Percentiles rank a stretch among this genome's conserved stretches.
These are phyloP conservation scores for Styphnolobium japonicum DNA, from an alignment of 306 rosid genomes.

Conservation along the genomic window DNA sequence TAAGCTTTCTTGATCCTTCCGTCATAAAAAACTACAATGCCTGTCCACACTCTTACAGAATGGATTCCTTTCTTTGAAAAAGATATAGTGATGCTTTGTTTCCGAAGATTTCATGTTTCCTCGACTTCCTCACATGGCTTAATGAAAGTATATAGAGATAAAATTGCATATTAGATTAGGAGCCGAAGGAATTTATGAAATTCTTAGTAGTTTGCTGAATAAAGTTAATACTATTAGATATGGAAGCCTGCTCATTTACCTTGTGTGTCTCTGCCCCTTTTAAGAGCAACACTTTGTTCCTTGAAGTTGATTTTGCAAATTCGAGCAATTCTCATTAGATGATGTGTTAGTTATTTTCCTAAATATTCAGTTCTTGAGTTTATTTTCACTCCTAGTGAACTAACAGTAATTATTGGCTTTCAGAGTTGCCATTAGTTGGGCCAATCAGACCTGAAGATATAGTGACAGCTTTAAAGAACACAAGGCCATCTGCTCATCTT, in stretches of 20 bases:
- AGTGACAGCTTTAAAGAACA: constrained; percentile 67
- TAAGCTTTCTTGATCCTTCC: not conserved
- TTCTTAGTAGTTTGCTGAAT: not conserved
- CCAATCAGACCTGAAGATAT: constrained; percentile 67
- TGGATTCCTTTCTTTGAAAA: not conserved
- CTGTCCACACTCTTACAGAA: not conserved
- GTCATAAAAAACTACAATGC: not conserved
- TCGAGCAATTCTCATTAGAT: not conserved
- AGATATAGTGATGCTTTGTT: not conserved
- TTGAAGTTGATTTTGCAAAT: not conserved
- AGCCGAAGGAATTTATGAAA: not conserved
- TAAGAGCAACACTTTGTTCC: not conserved
- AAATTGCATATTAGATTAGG: not conserved
- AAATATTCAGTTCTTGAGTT: not conserved
- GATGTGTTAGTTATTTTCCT: not conserved
- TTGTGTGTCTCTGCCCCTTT: not conserved
- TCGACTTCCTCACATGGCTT: not conserved
- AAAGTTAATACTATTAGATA: not conserved
- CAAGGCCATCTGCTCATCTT: constrained; percentile 94
- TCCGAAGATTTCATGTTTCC: not conserved
- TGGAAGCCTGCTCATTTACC: not conserved
- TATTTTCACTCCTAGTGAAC: constrained; percentile 10
- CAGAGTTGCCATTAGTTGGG: constrained; percentile 90
- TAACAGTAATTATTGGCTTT: constrained; percentile 29
- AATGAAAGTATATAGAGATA: not conserved